Percentiles rank a stretch among this genome's conserved stretches.
phyloP scores from a whole-genome alignment of 192 early-diverging fungal species.

The Linnemannia elongata region DNA sequence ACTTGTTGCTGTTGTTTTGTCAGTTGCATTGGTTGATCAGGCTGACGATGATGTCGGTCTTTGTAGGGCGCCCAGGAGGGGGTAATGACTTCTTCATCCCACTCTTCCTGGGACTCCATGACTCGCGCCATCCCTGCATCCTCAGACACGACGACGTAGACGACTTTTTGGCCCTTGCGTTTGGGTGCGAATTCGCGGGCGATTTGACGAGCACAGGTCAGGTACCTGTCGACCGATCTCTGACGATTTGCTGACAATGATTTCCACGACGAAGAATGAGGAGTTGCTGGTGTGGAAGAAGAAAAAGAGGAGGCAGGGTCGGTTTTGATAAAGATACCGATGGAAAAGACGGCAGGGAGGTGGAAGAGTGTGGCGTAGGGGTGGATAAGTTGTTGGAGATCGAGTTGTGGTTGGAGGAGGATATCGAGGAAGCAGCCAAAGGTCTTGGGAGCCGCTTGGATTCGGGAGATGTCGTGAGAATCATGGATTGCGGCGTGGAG shows the following conservation, averaged over 20 bases:
- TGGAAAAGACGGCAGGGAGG: slow-evolving; percentile 26
- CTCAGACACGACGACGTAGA: slow-evolving; percentile 32
- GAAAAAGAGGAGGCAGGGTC: not conserved
- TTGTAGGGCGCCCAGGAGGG: slow-evolving; percentile 18
- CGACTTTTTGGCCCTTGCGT: slow-evolving; percentile 32
- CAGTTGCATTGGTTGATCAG: not conserved
- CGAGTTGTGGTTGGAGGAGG: slow-evolving; percentile 27
- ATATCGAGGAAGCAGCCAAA: slow-evolving; percentile 38
- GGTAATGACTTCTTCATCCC: slow-evolving; percentile 35
- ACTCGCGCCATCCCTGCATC: slow-evolving; percentile 12
- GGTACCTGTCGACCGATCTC: slow-evolving; percentile 4
- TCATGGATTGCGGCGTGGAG: slow-evolving; percentile 23
- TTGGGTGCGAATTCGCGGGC: slow-evolving; percentile 40
- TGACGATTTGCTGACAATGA: slow-evolving; percentile 5
- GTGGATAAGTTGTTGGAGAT: slow-evolving; percentile 25
- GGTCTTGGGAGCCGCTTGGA: slow-evolving; percentile 21
- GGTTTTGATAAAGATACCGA: slow-evolving; percentile 28
- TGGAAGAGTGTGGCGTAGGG: slow-evolving; percentile 32
- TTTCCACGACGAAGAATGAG: not conserved
- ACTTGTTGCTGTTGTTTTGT: slow-evolving; percentile 21
- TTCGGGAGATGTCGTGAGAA: slow-evolving; percentile 6
- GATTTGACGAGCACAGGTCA: slow-evolving; percentile 38
- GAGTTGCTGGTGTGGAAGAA: not conserved
- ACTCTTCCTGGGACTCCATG: slow-evolving; percentile 39
- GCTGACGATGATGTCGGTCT: not conserved